Evolutionary conservation across 2,329 filamentous ascomycete species (phyloP).

Genomic region (Bipolaris gigantea): DNA sequence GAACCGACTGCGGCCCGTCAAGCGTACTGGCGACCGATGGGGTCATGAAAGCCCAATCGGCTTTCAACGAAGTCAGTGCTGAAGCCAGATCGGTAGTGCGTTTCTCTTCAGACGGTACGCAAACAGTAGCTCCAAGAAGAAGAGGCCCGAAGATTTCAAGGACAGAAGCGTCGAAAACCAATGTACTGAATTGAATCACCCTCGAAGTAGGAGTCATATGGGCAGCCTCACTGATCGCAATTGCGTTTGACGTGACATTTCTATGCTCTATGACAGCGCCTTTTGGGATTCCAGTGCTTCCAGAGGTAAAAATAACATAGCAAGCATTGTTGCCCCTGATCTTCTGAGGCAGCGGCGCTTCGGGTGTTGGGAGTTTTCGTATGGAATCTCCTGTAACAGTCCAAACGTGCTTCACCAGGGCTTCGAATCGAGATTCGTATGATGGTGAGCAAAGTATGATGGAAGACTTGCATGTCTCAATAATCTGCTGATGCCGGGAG

Average conservation of each 20-base stretch:
- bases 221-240: constrained; percentile 32
- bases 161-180: constrained; percentile 41
- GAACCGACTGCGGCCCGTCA: constrained; percentile 34
- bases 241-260: constrained; percentile 33
- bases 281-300: constrained; percentile 39
- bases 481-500: constrained; percentile 33
- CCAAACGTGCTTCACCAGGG: constrained; percentile 23
- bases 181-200: constrained; percentile 43
- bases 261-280: constrained; percentile 38
- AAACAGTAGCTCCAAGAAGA: constrained; percentile 37
- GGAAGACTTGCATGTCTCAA: constrained; percentile 31
- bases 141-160: constrained; percentile 41
- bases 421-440: constrained; percentile 25
- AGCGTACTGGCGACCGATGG: constrained; percentile 43
- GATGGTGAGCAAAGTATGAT: constrained; percentile 34
- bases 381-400: constrained; percentile 22
- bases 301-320: constrained; percentile 40
- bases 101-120: constrained; percentile 44
- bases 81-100: constrained; percentile 50
- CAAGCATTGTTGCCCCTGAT: constrained; percentile 26
- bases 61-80: constrained; percentile 32
- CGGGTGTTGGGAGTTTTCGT: constrained; percentile 15
- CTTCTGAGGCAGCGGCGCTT: constrained; percentile 11
- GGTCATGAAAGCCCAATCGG: constrained; percentile 40
- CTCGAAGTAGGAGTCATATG: constrained; percentile 32